Base-by-base conservation (phyloP, 202 grass and related monocot species). In the Musa balbisiana region DNA sequence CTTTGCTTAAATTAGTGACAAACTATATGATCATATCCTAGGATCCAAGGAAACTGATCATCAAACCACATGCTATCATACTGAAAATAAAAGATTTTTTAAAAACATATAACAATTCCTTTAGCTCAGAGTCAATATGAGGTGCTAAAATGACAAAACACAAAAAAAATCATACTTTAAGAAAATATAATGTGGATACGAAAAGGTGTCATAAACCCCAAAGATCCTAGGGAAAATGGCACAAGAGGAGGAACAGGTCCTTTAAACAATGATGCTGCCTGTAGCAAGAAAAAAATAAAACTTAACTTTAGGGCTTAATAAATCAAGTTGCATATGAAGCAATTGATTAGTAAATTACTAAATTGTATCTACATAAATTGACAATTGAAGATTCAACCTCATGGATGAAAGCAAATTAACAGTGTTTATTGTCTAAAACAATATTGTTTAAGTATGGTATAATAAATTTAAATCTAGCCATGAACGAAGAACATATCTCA, bases 131-230 rank as follows among this genome's bases (percentile, higher is more conserved):
- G 14, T 26, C 64, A 33, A 67, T 1, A 76, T 67, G n/a, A 49
- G n/a, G 49, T n/a, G 5, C n/a, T 52, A 51, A 62, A 50, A 21
- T 29, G 6, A 20, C 62, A 62, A 62, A 16, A 22, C 12, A 49
- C 54, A 16, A 25, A 43, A 29, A 33, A 60, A 79, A 75, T 75
- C 6, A 58, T 29, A 49, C 25, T 69, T 65, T 20, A 80, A 54
- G 20, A 23, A 84, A 75, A 22, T 11, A 70, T 74, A 80, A 50
- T 71, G 27, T 49, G 91, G 87, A 94, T 95, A 99, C 91, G 89
- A 26, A 99, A 99, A 82, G 91, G 87, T n/a, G 95, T 95, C 91
- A 99, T 94, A 80, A 99, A 99, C 59, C 95, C 95, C 78, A 99
- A 67, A 59, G 95, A 99, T 77, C 95, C 95, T 27, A 99, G 84